These are phyloP conservation scores for Dactylellina leptospora DNA, from an alignment of 2,329 filamentous ascomycete species.

Conservation along the genomic window DNA sequence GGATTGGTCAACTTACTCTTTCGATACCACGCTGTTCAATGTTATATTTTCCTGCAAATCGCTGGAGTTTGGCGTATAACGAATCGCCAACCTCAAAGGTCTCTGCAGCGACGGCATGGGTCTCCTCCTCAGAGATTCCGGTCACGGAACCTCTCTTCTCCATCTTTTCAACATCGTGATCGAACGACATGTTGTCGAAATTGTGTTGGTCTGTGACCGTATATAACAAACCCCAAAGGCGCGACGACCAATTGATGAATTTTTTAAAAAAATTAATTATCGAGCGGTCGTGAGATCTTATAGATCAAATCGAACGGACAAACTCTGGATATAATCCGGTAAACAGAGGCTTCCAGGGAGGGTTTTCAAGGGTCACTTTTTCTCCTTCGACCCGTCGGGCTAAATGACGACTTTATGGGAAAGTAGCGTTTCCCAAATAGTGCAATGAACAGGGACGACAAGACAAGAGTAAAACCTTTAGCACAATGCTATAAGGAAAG, in stretches of 20 bases:
- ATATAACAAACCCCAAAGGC: neutral
- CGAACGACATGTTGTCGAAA: slow-evolving; percentile 49
- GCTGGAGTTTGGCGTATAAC: slow-evolving; percentile 69
- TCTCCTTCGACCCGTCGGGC: slow-evolving; percentile 8
- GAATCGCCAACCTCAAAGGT: slow-evolving; percentile 68
- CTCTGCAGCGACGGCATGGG: slow-evolving; percentile 67
- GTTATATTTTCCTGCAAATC: slow-evolving; percentile 71
- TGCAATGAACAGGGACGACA: slow-evolving; percentile 22
- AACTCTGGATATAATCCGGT: neutral
- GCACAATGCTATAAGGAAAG: slow-evolving; percentile 11
- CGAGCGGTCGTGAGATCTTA: neutral
- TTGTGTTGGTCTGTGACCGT: slow-evolving; percentile 23
- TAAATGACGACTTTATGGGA: slow-evolving; percentile 14
- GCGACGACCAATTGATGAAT: neutral
- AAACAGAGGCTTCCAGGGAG: neutral
- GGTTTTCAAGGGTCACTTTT: slow-evolving; percentile 7
- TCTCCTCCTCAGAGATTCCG: slow-evolving; percentile 57
- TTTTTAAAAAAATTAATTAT: neutral
- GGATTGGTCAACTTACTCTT: slow-evolving; percentile 64
- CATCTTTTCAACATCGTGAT: slow-evolving; percentile 44
- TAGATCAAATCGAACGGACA: neutral
- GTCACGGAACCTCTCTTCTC: slow-evolving; percentile 44
- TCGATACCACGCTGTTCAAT: slow-evolving; percentile 81
- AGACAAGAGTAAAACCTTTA: slow-evolving; percentile 26
- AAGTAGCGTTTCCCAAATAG: slow-evolving; percentile 46